Base-by-base conservation (phyloP, 495 filamentous ascomycete genomes). In the Monascus purpureus region DNA sequence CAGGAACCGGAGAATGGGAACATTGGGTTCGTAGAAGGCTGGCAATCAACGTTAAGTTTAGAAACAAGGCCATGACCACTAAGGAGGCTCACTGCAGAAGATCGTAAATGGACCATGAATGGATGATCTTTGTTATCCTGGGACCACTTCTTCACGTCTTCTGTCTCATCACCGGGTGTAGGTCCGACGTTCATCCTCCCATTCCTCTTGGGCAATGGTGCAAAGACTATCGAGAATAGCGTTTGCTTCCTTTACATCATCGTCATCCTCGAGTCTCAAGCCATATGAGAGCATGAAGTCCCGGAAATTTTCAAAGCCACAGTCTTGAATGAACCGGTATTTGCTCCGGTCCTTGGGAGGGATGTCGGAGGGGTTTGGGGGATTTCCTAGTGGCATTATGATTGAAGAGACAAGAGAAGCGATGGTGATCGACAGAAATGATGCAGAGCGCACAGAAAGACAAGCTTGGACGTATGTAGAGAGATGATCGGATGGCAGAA, bases 261-360 rank as follows among this genome's bases (percentile, higher is more conserved):
- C 33, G 2, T 33, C 32, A 1, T 17, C 8, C 3, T 36, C 16
- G 11, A 36, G 19, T 17, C 33, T 39, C n/a, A 38, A 18, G 15
- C 33, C 32, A 25, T 43, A 29, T 13, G 31, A 33, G 11, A 33
- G 13, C 36, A 36, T 36, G 17, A 43, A 37, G 1, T 39, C 17
- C n/a, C 33, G 13, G 22, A 39, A 18, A 15, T 26, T 31, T 13
- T 25, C n/a, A 30, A 25, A 40, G 6, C 37, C 37, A 3, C 17
- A 22, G 13, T 44, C 41, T 35, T 35, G 34, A 11, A 38, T 2
- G 15, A 26, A 19, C 6, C 24, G 13, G 12, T 28, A 16, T 2
- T 38, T 11, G 23, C 30, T 38, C 17, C 29, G 37, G 9, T 40
- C 17, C n/a, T 32, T 20, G 20, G 40, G 28, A 6, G 20, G 27